Base-by-base conservation (phyloP, 768 basidiomycete species). In the Ephemerocybe angulata region DNA sequence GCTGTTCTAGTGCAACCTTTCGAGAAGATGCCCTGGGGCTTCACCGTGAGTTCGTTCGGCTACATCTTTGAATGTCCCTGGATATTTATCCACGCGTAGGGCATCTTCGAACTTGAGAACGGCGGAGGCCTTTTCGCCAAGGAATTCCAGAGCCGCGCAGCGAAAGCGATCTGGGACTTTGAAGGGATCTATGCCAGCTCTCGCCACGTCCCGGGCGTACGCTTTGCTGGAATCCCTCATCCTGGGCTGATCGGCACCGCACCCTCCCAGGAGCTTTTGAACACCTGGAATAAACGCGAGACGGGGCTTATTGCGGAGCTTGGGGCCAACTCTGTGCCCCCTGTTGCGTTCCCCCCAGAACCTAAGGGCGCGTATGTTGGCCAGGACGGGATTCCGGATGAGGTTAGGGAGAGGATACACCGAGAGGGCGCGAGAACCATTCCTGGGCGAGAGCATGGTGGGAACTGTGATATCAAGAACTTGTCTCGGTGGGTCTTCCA, bases 121-220 rank as follows among this genome's bases (percentile, higher is more conserved):
- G 87, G 87, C 2, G 86, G 87, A 12, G 87, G 85, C 6, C 71
- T 87, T 17, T 89, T 87, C 61, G 48, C 30, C 35, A 13, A 11
- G 30, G 7, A 89, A 65, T 88, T 88, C 67, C 71, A 86, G 38
- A 86, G 84, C 62, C 80, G 73, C 62, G 88, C 88, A 1, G 79
- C 81, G 52, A 91, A 91, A 63, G 87, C 88, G 4, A 87, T 91
- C 55, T 91, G 88, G 88, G 88, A 89, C 66, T 78, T 90, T 58
- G 75, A 88, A 58, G 86, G 86, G 35, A 73, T 88, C 52, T 87
- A 86, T 65, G 87, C 87, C 0, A 79, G 83, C 10, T 88, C 86
- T 15, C 78, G 88, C 24, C 88, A 90, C 65, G 83, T 91, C 56
- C 88, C 88, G 0, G 87, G 87, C 25, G 87, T 91, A 6, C 82